A percentile compares a stretch with the other conserved stretches of the same genome.
Conservation (phyloP, 805 yeast genomes). For the Ogataea nakhonphanomensis region DNA sequence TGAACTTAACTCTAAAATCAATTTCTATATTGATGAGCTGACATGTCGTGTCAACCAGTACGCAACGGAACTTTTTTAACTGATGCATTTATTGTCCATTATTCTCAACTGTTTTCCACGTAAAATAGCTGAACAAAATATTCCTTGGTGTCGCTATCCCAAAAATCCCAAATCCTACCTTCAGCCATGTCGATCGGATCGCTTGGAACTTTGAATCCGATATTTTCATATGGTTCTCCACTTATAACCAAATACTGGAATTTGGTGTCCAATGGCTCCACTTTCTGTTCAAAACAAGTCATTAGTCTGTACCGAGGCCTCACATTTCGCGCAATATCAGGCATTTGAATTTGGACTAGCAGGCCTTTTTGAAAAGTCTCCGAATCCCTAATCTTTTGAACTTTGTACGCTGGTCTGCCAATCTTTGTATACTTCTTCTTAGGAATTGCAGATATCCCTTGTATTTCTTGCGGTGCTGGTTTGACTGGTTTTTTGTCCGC, state of each 20-base stretch:
- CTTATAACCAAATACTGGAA: conserved; percentile 74
- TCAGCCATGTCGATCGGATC: conserved; percentile 43
- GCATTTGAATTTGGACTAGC: conserved; percentile 55
- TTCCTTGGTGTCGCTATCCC: conserved; percentile 67
- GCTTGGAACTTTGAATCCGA: conserved; percentile 72
- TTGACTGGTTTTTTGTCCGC: conserved; percentile 27
- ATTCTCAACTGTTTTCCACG: conserved; percentile 11
- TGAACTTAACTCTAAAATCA: conserved; percentile 52
- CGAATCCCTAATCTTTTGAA: conserved; percentile 67
- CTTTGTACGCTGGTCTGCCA: conserved; percentile 70
- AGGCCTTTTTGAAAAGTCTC: conserved; percentile 59
- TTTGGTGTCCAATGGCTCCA: conserved; percentile 41
- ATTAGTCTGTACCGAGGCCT: conserved; percentile 71
- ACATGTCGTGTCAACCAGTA: conserved; percentile 28
- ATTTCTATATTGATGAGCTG: conserved; percentile 51
- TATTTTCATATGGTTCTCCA: conserved; percentile 88
- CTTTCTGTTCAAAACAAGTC: conserved; percentile 67
- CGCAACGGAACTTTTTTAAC: conserved; percentile 6
- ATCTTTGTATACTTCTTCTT: conserved; percentile 54
- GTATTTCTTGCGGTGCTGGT: conserved; percentile 13
- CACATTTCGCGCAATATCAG: conserved; percentile 41
- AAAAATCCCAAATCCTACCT: conserved; percentile 59
- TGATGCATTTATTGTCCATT: neutral
- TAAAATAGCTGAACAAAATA: conserved; percentile 72
- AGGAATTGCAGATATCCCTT: conserved; percentile 35